These are phyloP conservation scores for Brassica cretica DNA, from an alignment of 345 rosid species.

Conservation along the genomic window DNA sequence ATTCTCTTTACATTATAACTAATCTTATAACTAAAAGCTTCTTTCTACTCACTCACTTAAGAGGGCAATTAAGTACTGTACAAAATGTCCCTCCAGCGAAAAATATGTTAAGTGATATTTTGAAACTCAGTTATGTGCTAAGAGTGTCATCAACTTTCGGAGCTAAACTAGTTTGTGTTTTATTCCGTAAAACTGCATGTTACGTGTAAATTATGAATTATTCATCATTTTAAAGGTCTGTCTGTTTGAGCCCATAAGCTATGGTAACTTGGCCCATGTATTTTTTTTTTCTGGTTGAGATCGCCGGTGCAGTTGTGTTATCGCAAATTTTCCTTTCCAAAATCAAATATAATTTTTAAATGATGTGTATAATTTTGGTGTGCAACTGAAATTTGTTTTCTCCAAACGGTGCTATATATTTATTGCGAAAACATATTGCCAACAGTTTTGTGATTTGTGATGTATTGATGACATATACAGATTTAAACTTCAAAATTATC, in stretches of 20 bases:
- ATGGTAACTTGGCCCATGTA: conserved; percentile 13
- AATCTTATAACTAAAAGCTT: no score
- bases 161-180: no score
- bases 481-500: background rate
- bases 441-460: background rate
- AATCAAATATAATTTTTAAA: background rate
- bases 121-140: no score
- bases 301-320: background rate
- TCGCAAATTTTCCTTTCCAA: background rate
- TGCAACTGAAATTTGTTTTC: background rate
- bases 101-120: no score
- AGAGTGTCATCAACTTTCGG: no score
- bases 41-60: no score
- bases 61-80: no score
- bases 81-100: no score
- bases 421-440: background rate
- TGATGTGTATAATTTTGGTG: background rate
- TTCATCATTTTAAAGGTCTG: background rate
- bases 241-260: conserved; percentile 10
- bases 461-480: background rate
- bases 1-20: no score
- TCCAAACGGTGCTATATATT: background rate
- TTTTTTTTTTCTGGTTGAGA: background rate
- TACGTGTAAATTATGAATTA: background rate
- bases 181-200: no score